phyloP scores from a whole-genome alignment of 495 filamentous ascomycete genomes.

The Aspergillus kassunensis region DNA sequence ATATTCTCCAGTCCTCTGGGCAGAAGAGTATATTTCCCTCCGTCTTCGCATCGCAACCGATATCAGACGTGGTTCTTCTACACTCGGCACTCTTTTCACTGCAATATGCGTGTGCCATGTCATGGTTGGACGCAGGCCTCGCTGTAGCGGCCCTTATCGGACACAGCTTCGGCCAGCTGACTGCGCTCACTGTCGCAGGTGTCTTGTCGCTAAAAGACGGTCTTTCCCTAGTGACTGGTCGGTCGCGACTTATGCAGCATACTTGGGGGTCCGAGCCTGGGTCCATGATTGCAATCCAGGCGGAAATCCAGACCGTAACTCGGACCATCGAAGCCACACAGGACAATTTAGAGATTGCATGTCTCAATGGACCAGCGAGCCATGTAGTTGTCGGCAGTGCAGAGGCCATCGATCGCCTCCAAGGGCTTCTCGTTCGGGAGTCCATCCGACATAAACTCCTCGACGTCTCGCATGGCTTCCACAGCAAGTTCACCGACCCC shows the following conservation, averaged over 20 bases:
- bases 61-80: conserved; percentile 33
- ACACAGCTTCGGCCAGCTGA: conserved; percentile 47
- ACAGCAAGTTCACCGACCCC: conserved; percentile 41
- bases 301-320: conserved; percentile 19
- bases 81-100: conserved; percentile 41
- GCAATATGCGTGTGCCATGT: conserved; percentile 43
- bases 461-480: conserved; percentile 49
- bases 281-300: conserved; percentile 47
- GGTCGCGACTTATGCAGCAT: conserved; percentile 38
- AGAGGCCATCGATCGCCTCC: conserved; percentile 24
- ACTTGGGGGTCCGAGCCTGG: conserved; percentile 46
- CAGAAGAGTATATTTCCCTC: conserved; percentile 35
- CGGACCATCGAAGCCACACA: neutral
- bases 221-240: conserved; percentile 35
- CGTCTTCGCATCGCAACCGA: conserved; percentile 37
- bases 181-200: conserved; percentile 33
- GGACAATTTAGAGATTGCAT: neutral
- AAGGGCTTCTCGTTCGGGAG: neutral
- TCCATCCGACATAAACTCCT: conserved; percentile 33
- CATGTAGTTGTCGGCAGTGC: conserved; percentile 40
- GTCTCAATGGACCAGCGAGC: conserved; percentile 30
- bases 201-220: conserved; percentile 29
- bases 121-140: conserved; percentile 44
- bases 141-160: conserved; percentile 34
- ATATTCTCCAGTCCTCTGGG: neutral